Percentiles rank a stretch among this genome's conserved stretches.
Conservation (phyloP, 2,329 filamentous ascomycete species). For the Aspergillus hiratsukae region DNA sequence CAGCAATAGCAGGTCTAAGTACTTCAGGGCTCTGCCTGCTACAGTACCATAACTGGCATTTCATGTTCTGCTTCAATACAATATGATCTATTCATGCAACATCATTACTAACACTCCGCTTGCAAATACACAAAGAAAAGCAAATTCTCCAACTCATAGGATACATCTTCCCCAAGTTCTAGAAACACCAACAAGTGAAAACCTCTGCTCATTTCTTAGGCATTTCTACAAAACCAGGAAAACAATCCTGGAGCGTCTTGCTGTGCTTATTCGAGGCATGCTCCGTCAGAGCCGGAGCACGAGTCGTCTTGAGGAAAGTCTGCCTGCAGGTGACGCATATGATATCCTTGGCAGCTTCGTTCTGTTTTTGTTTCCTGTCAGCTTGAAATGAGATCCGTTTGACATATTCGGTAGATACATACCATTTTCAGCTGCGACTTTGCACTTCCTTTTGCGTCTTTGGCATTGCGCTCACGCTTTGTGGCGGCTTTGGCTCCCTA, state of each 20-base stretch:
- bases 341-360: constrained; percentile 69
- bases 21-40: no score
- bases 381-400: neutral
- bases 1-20: no score
- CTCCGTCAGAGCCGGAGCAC: constrained; percentile 64
- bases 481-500: constrained; percentile 61
- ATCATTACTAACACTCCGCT: neutral
- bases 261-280: constrained; percentile 74
- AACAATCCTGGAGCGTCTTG: constrained; percentile 68
- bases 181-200: neutral
- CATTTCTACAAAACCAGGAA: constrained; percentile 43
- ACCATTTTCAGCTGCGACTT: constrained; percentile 68
- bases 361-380: constrained; percentile 44
- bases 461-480: constrained; percentile 68
- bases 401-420: constrained; percentile 30
- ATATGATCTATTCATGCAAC: neutral
- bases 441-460: constrained; percentile 50
- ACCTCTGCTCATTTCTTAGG: constrained; percentile 6
- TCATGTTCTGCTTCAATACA: neutral
- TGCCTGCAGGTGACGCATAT: constrained; percentile 73
- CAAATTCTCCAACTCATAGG: neutral
- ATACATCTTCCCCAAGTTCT: neutral
- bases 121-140: neutral
- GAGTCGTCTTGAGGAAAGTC: constrained; percentile 73
- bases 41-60: no score